Evolutionary conservation across 768 basidiomycete species (phyloP).

Genomic region (Candolleomyces eurysporus): DNA sequence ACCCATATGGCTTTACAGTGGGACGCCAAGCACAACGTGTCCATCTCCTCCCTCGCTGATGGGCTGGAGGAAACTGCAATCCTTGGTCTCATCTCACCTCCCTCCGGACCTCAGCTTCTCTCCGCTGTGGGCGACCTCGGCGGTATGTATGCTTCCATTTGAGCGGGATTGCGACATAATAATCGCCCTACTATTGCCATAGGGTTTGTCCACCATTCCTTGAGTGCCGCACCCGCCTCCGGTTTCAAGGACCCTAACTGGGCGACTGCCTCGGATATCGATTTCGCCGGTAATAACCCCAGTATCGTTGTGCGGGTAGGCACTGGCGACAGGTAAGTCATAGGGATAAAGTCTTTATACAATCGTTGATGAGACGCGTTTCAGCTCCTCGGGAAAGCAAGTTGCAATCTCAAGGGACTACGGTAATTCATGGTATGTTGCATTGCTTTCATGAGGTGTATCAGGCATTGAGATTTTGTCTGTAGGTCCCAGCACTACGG

Average conservation of each 20-base stretch:
- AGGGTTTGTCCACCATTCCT: constrained; percentile 49
- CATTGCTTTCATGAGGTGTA: background rate
- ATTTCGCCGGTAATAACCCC: constrained; percentile 53
- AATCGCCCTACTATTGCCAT: background rate
- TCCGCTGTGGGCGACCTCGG: constrained; percentile 56
- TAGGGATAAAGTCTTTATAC: background rate
- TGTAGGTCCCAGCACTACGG: constrained; percentile 51
- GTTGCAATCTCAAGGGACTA: constrained; percentile 56
- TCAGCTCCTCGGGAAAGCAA: constrained; percentile 46
- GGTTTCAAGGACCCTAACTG: constrained; percentile 46
- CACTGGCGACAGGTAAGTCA: constrained; percentile 45
- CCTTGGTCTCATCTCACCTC: constrained; percentile 57
- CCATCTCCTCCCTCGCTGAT: constrained; percentile 57
- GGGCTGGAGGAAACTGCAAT: constrained; percentile 67
- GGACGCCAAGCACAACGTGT: constrained; percentile 59
- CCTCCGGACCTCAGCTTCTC: constrained; percentile 53
- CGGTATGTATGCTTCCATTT: constrained; percentile 28
- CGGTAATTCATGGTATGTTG: constrained; percentile 47
- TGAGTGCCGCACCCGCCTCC: constrained; percentile 38
- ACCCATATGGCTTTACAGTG: constrained; percentile 34
- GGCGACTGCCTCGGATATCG: constrained; percentile 46
- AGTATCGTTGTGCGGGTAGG: constrained; percentile 52
- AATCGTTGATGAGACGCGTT: background rate
- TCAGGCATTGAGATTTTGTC: background rate
- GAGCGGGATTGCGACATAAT: no score